Percentiles rank a stretch among this genome's conserved stretches.
Conservation (phyloP, 768 basidiomycete genomes). For the Lactifluus volemus region DNA sequence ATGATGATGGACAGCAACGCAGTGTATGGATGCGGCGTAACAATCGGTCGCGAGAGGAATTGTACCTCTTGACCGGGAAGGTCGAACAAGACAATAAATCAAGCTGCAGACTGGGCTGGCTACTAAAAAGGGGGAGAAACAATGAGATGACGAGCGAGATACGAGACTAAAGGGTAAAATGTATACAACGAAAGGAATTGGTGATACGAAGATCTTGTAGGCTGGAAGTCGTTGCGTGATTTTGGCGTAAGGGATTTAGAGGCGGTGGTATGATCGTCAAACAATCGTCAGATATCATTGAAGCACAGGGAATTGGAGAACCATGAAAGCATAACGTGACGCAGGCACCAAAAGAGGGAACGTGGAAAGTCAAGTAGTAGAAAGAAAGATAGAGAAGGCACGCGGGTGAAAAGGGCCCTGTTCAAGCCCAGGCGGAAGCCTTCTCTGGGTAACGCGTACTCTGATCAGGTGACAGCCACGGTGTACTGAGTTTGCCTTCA, state of each 20-base stretch:
- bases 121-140: constrained; percentile 23
- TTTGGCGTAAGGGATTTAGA: constrained; percentile 5
- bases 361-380: constrained; percentile 3
- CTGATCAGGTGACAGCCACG: constrained; percentile 44
- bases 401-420: neutral
- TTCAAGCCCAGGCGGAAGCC: constrained; percentile 41
- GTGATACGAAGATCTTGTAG: constrained; percentile 5
- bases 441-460: constrained; percentile 39
- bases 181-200: constrained; percentile 17
- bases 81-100: constrained; percentile 29
- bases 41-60: constrained; percentile 19
- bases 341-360: neutral
- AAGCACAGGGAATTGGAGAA: neutral
- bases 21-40: constrained; percentile 17
- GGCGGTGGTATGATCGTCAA: constrained; percentile 3
- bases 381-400: neutral
- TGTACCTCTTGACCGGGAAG: constrained; percentile 19
- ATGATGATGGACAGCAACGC: constrained; percentile 21
- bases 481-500: constrained; percentile 46
- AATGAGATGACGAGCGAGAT: constrained; percentile 22
- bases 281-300: constrained; percentile 16
- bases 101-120: constrained; percentile 25
- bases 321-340: constrained; percentile 16
- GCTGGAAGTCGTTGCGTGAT: constrained; percentile 9
- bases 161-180: constrained; percentile 8